Conservation (phyloP, 176 grass and related monocot species). For the Ampelocalamus luodianensis region DNA sequence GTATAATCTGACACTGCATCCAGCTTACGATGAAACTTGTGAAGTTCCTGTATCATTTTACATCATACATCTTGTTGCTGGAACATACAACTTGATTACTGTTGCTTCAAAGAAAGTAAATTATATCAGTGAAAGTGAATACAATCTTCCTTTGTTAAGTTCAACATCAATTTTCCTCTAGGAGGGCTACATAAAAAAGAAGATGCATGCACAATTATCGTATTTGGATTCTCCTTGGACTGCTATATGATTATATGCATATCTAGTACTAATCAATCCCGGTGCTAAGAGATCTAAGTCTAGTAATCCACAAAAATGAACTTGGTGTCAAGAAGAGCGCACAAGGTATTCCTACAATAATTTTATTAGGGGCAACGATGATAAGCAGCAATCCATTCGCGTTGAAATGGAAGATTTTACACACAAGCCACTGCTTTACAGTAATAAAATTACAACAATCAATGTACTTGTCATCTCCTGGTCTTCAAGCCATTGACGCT, state of each 20-base stretch:
- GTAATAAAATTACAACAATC: slow-evolving; percentile 34
- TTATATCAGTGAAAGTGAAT: not conserved
- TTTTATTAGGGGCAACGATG: not conserved
- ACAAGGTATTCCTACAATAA: slow-evolving; percentile 19
- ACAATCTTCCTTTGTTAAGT: not conserved
- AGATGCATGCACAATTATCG: not conserved
- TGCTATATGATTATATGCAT: not conserved
- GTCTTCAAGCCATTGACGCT: slow-evolving; percentile 16
- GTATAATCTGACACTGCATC: not conserved
- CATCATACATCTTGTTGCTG: not conserved
- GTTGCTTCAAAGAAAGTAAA: not conserved
- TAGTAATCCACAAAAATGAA: not conserved
- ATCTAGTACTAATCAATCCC: not conserved
- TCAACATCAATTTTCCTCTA: not conserved
- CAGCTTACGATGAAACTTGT: not conserved
- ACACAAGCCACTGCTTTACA: not conserved
- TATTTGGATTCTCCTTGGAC: not conserved
- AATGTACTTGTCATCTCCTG: slow-evolving; percentile 37
- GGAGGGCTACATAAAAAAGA: not conserved
- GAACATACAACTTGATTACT: not conserved
- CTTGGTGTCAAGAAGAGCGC: not conserved
- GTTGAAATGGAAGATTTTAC: slow-evolving; percentile 45
- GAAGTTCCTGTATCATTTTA: not conserved
- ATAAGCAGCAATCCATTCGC: slow-evolving; percentile 25
- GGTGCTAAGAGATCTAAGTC: not conserved